Evolutionary conservation across 75 land plant genomes (phyloP).

Genomic region (Picea glauca): DNA sequence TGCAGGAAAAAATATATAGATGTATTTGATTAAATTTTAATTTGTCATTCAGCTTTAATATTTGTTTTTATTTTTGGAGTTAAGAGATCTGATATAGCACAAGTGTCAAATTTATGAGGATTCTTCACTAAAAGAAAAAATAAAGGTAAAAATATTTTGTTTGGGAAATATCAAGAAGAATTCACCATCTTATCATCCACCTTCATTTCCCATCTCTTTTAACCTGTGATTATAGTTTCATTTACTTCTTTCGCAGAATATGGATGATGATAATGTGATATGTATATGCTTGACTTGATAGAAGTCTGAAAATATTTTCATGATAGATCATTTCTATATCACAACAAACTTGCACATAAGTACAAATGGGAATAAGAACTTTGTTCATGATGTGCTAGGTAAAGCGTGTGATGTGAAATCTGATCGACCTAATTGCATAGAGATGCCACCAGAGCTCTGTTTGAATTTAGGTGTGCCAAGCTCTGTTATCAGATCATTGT

Average conservation of each 20-base stretch:
- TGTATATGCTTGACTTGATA: background rate
- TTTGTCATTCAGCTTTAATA: background rate
- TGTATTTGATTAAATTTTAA: background rate
- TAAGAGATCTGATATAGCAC: background rate
- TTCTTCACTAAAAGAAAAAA: background rate
- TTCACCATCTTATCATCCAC: background rate
- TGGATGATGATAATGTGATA: background rate
- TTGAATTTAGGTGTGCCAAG: slow-evolving; percentile 37
- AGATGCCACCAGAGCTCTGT: slow-evolving; percentile 94
- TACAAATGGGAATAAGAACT: background rate
- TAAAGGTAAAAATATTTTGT: background rate
- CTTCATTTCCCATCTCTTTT: background rate
- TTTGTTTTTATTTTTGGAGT: background rate
- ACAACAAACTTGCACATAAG: background rate
- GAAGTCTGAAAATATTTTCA: background rate
- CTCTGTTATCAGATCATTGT: slow-evolving; percentile 55
- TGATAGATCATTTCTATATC: background rate
- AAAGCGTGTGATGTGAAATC: slow-evolving; percentile 5
- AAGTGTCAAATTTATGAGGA: background rate
- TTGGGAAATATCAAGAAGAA: background rate
- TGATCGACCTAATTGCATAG: slow-evolving; percentile 17
- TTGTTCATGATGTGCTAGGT: background rate
- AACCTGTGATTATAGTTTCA: background rate
- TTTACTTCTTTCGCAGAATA: background rate
- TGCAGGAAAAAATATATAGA: background rate